Conservation (phyloP, 495 filamentous ascomycete genomes). For the Annulohypoxylon bovei region DNA sequence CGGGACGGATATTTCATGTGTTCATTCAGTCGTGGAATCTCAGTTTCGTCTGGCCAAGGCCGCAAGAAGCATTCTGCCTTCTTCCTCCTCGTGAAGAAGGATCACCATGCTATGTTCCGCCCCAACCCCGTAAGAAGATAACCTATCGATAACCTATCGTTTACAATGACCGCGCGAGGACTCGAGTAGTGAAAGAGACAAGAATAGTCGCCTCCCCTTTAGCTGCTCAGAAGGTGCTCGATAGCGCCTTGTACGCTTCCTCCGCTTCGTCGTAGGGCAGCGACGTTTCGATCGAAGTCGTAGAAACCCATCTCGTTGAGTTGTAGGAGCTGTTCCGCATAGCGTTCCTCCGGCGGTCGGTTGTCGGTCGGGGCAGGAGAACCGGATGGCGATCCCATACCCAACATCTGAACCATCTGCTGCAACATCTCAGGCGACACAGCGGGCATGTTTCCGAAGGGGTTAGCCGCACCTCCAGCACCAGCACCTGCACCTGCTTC, state of each 20-base stretch:
- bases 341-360: conserved; percentile 91
- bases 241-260: conserved; percentile 96
- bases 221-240: conserved; percentile 71
- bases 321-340: conserved; percentile 88
- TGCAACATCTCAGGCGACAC: conserved; percentile 55
- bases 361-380: conserved; percentile 73
- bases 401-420: conserved; percentile 55
- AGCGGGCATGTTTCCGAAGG: conserved; percentile 30
- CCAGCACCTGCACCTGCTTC: conserved; percentile 19
- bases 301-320: conserved; percentile 99
- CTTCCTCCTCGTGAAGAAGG: background rate
- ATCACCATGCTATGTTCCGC: conserved; percentile 8
- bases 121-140: conserved; percentile 1
- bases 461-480: conserved; percentile 26
- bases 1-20: conserved; percentile 9
- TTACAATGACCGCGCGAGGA: background rate
- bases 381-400: conserved; percentile 44
- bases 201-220: background rate
- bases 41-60: background rate
- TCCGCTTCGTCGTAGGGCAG: conserved; percentile 85
- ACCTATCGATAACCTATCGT: too few relatives aligned
- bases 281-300: conserved; percentile 93
- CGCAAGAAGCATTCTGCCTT: background rate
- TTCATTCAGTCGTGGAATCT: conserved; percentile 27
- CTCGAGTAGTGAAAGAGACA: background rate